phyloP scores from a whole-genome alignment of 2,329 filamentous ascomycete genomes.

The Colletotrichum sp. region DNA sequence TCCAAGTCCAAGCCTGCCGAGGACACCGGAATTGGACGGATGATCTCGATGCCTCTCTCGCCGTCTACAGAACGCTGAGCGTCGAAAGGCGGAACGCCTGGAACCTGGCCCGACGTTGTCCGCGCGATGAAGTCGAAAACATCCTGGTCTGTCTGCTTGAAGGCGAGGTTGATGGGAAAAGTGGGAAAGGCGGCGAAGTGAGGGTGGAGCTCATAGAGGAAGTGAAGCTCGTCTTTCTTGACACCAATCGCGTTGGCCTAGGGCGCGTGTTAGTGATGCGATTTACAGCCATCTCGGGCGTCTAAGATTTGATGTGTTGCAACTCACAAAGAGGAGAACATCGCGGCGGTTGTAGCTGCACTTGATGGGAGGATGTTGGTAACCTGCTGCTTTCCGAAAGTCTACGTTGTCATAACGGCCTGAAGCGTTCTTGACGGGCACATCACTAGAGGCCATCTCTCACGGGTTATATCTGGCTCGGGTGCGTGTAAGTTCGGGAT shows the following conservation, averaged over 20 bases:
- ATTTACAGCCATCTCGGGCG: neutral
- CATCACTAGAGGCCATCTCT: constrained; percentile 26
- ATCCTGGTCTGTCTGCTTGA: constrained; percentile 50
- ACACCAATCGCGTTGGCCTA: constrained; percentile 44
- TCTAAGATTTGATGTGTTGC: neutral
- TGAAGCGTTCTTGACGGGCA: constrained; percentile 38
- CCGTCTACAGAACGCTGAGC: constrained; percentile 46
- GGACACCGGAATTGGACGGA: constrained; percentile 38
- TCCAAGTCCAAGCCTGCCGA: constrained; percentile 42
- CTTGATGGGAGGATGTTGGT: constrained; percentile 40
- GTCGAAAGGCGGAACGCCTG: constrained; percentile 45
- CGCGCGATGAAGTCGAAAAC: constrained; percentile 46
- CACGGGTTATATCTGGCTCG: neutral
- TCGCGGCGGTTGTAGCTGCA: constrained; percentile 48
- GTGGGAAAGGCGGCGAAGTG: constrained; percentile 51
- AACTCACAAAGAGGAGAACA: constrained; percentile 42
- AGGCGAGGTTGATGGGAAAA: constrained; percentile 49
- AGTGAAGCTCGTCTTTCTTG: constrained; percentile 44
- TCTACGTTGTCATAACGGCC: constrained; percentile 47
- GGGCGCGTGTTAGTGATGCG: neutral
- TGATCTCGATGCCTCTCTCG: constrained; percentile 43
- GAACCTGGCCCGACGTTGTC: constrained; percentile 36
- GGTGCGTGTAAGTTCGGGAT: neutral
- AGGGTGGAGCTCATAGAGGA: constrained; percentile 49
- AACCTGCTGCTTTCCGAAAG: constrained; percentile 42